phyloP scores from a whole-genome alignment of 2,329 filamentous ascomycete species.

The Ascochyta koolunga region DNA sequence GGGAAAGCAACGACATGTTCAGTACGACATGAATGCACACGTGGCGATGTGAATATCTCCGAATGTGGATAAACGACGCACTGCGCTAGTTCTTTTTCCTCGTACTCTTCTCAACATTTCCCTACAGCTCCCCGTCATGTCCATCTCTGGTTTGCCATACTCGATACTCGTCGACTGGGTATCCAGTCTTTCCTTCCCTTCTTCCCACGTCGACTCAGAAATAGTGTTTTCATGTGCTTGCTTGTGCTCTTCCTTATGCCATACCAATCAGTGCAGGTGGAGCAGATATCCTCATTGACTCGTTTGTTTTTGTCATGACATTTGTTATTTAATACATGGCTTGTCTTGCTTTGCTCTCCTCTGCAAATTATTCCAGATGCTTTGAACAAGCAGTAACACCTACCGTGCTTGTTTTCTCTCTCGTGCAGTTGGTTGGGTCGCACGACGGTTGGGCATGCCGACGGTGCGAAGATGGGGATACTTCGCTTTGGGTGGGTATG shows the following conservation, averaged over 20 bases:
- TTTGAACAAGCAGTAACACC: too few relatives aligned
- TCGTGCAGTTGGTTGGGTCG: background rate
- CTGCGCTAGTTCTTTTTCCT: background rate
- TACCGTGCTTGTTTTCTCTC: too few relatives aligned
- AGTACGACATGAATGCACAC: conserved; percentile 1
- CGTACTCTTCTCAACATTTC: too few relatives aligned
- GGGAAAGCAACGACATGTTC: background rate
- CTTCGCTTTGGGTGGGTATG: background rate
- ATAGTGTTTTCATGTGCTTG: background rate
- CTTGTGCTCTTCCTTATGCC: too few relatives aligned
- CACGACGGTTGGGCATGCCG: too few relatives aligned
- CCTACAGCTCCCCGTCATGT: background rate
- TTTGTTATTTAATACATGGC: conserved; percentile 3
- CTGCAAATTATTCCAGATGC: background rate
- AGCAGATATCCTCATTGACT: background rate
- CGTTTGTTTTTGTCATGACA: background rate
- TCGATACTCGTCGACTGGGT: background rate
- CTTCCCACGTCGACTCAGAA: too few relatives aligned
- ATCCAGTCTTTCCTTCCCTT: background rate
- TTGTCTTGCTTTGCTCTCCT: background rate
- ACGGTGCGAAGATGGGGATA: too few relatives aligned
- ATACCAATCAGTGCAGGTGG: background rate
- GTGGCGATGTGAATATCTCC: conserved; percentile 2
- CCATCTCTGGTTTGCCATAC: too few relatives aligned
- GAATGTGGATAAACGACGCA: background rate